A percentile compares a stretch with the other conserved stretches of the same genome.
phyloP scores from a whole-genome alignment of 176 grass and related monocot genomes.

The Phoenix dactylifera region DNA sequence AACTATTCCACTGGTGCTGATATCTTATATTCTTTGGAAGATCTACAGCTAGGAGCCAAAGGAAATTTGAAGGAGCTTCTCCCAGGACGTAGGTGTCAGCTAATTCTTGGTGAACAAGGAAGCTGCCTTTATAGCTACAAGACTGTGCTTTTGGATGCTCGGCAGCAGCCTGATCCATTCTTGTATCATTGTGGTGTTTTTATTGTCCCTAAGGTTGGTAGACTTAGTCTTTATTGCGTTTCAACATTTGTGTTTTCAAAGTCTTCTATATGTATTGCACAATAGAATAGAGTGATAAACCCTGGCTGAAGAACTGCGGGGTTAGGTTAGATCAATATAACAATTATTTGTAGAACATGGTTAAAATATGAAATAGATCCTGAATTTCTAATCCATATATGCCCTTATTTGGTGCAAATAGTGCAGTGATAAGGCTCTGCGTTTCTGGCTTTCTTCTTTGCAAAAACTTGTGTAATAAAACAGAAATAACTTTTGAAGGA shows the following conservation, averaged over 20 bases:
- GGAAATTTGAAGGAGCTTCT: constrained; percentile 65
- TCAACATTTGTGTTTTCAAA: neutral
- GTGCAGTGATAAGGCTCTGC: no score
- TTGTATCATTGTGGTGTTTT: constrained; percentile 79
- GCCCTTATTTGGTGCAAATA: no score
- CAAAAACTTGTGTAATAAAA: no score
- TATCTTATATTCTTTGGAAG: constrained; percentile 58
- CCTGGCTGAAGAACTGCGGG: no score
- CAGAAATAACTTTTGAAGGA: no score
- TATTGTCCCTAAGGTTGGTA: constrained; percentile 82
- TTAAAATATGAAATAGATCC: no score
- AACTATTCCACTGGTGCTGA: constrained; percentile 53
- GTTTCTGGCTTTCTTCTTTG: no score
- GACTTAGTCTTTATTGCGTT: neutral
- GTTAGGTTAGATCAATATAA: no score
- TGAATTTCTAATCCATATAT: no score
- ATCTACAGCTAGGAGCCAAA: constrained; percentile 79
- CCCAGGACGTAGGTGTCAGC: constrained; percentile 54
- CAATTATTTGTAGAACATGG: no score
- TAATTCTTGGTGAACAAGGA: constrained; percentile 80
- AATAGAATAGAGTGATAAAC: no score
- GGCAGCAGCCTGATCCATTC: constrained; percentile 51
- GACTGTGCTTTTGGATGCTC: constrained; percentile 68
- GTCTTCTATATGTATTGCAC: neutral
- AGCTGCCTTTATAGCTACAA: constrained; percentile 68